phyloP scores from a whole-genome alignment of 495 filamentous ascomycete genomes.

The Aspergillus bridgeri region DNA sequence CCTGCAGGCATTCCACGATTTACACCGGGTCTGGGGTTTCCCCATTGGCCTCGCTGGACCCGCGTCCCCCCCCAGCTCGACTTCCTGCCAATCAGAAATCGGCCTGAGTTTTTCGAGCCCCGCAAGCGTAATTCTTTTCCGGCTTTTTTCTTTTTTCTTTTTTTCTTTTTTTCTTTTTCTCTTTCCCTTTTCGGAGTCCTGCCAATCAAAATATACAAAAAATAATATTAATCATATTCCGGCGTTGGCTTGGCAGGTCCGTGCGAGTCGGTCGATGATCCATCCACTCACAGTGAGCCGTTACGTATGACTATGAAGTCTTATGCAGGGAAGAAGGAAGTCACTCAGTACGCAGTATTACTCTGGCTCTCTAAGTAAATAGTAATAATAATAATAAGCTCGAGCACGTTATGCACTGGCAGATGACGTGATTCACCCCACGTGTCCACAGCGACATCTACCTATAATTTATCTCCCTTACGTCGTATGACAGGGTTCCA shows the following conservation, averaged over 20 bases:
- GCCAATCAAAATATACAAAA: too few species aligned
- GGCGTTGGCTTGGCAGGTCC: too few species aligned
- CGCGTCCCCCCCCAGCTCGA: neutral
- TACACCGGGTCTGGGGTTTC: neutral
- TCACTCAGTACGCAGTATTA: neutral
- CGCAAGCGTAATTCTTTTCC: neutral
- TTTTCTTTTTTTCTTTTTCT: too few species aligned
- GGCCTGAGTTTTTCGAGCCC: neutral
- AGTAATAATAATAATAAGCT: neutral
- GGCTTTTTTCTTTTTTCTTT: neutral
- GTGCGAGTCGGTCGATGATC: neutral
- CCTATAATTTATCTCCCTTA: too few species aligned
- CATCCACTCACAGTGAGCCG: neutral
- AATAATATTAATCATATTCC: too few species aligned
- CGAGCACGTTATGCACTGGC: neutral
- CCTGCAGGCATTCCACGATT: neutral
- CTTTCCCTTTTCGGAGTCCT: too few species aligned
- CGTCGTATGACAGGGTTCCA: too few species aligned
- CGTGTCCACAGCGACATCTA: too few species aligned
- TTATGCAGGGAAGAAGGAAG: neutral
- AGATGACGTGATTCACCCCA: neutral
- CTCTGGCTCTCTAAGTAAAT: neutral
- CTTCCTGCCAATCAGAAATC: neutral
- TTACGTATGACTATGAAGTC: neutral
- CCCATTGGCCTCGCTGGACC: too few species aligned